Conservation (phyloP, 169 alveolate genomes). For the Besnoitia besnoiti region DNA sequence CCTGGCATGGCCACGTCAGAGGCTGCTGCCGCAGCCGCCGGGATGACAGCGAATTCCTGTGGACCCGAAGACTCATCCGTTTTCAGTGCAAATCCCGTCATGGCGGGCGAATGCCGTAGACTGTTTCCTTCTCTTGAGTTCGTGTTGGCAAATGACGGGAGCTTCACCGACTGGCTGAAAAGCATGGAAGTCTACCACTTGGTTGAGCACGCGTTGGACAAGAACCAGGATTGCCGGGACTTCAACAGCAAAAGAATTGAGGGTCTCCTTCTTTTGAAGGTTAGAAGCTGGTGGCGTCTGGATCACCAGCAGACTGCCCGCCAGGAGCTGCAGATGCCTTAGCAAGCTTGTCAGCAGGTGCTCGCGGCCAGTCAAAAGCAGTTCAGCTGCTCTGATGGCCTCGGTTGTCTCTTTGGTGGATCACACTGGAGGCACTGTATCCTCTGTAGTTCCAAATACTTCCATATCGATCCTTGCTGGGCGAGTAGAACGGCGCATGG, state of each 20-base stretch:
- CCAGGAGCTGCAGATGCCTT: too few species aligned
- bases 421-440: too few species aligned
- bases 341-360: too few species aligned
- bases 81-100: background rate
- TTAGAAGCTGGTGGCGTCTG: too few species aligned
- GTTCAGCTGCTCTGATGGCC: too few species aligned
- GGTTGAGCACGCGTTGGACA: constrained; percentile 2
- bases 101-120: background rate
- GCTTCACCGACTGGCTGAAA: constrained; percentile 27
- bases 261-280: constrained; percentile 18
- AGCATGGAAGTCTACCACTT: constrained; percentile 31
- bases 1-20: background rate
- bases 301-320: too few species aligned
- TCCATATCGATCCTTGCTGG: too few species aligned
- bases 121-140: background rate
- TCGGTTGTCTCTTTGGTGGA: too few species aligned
- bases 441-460: too few species aligned
- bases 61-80: background rate
- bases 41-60: background rate
- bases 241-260: constrained; percentile 20
- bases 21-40: background rate
- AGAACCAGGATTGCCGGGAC: constrained; percentile 9
- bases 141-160: background rate
- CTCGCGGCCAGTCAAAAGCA: too few species aligned
- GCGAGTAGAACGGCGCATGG: too few species aligned